Base-by-base conservation (phyloP, 2,329 filamentous ascomycete species). In the Aspergillus sergii region DNA sequence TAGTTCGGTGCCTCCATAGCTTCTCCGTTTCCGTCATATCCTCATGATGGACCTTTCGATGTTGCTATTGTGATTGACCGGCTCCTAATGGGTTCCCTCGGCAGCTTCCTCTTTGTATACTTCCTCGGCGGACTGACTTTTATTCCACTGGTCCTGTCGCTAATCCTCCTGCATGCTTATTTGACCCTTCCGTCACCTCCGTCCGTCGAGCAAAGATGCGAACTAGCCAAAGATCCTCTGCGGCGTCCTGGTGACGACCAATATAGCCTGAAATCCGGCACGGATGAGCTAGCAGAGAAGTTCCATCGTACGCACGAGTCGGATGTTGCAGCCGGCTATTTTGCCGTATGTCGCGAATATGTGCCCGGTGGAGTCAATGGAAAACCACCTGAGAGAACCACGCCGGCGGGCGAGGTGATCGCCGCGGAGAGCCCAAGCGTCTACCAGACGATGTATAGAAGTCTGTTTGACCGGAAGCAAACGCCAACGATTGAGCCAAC, bases 391-490 rank as follows among this genome's bases (percentile, higher is more conserved):
- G 94, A 97, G 80, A 87, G 93, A 64, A 88, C 89, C 36, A 94
- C 92, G 0, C 92, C 93, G 7, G 87, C 92, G 14, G 93, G 92
- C 21, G 89, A 91, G 61, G 90, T 91, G 19, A 88, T 95, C 51
- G 88, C 90, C 39, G 84, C 91, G 48, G 91, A 93, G 61, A 96
- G 93, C 73, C 93, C 91, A 61, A 97, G 94, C 76, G 94, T 99
- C 43, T 98, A 98, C 78, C 95, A 98, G 84, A 91, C 91, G 76
- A 97, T 99, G 93, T 99, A 99, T 80, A 85, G 93, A 75, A 97
- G 91, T 76, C 90, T 99, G 65, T 98, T 99, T 75, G 93, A 97
- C 71, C 87, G 94, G 72, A 94, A 90, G 72, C 83, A 83, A 67
- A 78, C 79, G 21, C 84, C 85, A 4, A 84, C 81, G 3, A 79